Base-by-base conservation (phyloP, 352 stramenopile genomes). In the Phytophthora pseudosyringae region DNA sequence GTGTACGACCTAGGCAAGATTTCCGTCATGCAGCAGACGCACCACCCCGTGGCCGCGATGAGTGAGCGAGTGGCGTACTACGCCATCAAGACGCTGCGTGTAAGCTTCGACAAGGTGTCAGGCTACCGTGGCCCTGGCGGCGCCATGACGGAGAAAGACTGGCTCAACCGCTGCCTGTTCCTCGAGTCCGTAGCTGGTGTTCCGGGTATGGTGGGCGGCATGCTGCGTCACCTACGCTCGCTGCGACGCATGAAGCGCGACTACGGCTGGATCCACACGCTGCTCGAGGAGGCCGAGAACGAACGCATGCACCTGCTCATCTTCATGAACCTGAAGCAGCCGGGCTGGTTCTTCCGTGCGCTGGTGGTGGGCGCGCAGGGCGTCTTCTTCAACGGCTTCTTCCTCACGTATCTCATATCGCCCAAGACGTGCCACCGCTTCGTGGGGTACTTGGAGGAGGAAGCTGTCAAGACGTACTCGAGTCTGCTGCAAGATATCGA, bases 281-380 rank as follows among this genome's bases (percentile, higher is more conserved):
- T 98, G 5, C 73, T 97, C 2, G 93, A 97, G 54, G 93, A 98
- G 52, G 91, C 90, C 3, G 93, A 98, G 74, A 98, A 98, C 71
- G 93, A 98, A 76, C 76, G 92, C 28, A 97, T 98, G 90, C 93
- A 98, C 64, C 51, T 98, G 26, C 75, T 98, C 9, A 95, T 95
- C 67, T 97, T 95, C 59, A 75, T 97, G 55, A 80, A 85, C 43
- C 80, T 98, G 58, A 96, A 96, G 73, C 78, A 97, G 49, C 91
- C 90, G 0, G 77, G 82, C 5, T 73, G 67, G 43, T 28, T 91
- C n/a, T 91, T 97, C 58, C 89, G 90, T n/a, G 41, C 65, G 6
- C 49, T 86, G 1, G 91, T 97, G n/a, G 69, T 97, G 25, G 83
- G 78, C 10, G 84, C 78, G 5, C 90, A 98, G 59, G 85, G 90